A percentile compares a stretch with the other conserved stretches of the same genome.
These are phyloP conservation scores for Suhomyces sp. DNA, from an alignment of 805 yeast species.

Conservation along the genomic window DNA sequence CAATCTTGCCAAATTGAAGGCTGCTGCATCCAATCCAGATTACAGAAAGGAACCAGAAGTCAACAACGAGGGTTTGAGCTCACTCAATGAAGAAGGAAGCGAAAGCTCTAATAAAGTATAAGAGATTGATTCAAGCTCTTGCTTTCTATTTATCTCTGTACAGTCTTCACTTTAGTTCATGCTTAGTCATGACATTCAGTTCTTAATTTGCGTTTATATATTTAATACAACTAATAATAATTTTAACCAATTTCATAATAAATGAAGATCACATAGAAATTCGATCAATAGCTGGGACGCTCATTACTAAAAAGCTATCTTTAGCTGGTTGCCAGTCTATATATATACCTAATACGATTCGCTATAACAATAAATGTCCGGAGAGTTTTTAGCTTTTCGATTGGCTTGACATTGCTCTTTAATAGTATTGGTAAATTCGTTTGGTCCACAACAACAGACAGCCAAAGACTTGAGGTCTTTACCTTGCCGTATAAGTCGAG, in stretches of 20 bases:
- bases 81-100: slow-evolving; percentile 17
- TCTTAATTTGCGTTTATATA: background rate
- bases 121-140: background rate
- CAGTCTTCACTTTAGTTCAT: background rate
- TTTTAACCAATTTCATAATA: background rate
- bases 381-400: slow-evolving; percentile 26
- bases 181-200: background rate
- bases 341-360: slow-evolving; percentile 26
- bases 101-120: slow-evolving; percentile 12
- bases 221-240: background rate
- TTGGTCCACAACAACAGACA: slow-evolving; percentile 42
- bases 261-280: background rate
- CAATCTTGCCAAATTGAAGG: slow-evolving; percentile 32
- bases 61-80: slow-evolving; percentile 9
- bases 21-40: slow-evolving; percentile 13
- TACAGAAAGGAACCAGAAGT: slow-evolving; percentile 9
- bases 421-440: slow-evolving; percentile 25
- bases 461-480: slow-evolving; percentile 28
- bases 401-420: slow-evolving; percentile 27
- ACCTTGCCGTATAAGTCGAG: background rate
- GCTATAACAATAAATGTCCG: slow-evolving; percentile 42
- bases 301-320: background rate
- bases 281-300: background rate
- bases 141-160: background rate
- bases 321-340: no score